Evolutionary conservation across 2,329 filamentous ascomycete genomes (phyloP).

Genomic region (Sclerotinia nivalis): DNA sequence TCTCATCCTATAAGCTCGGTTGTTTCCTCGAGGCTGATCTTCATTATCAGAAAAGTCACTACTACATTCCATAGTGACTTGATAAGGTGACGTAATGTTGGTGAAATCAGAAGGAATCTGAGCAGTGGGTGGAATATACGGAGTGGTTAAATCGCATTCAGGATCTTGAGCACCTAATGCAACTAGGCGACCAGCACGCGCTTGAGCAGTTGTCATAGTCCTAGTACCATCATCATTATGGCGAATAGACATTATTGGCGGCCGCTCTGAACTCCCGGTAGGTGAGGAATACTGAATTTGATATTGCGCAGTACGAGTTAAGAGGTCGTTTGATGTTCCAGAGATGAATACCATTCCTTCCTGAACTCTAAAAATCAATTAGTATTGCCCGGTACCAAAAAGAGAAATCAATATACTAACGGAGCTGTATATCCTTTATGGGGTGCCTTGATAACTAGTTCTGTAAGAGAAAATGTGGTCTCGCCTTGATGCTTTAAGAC

Average conservation of each 20-base stretch:
- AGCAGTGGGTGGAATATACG: slow-evolving; percentile 44
- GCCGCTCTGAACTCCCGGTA: slow-evolving; percentile 39
- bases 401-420: slow-evolving; percentile 55
- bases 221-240: slow-evolving; percentile 55
- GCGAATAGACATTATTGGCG: slow-evolving; percentile 53
- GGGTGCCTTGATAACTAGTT: slow-evolving; percentile 85
- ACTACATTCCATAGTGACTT: slow-evolving; percentile 60
- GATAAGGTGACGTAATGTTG: slow-evolving; percentile 50
- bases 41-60: slow-evolving; percentile 50
- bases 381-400: slow-evolving; percentile 21
- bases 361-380: slow-evolving; percentile 61
- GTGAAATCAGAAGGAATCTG: slow-evolving; percentile 60
- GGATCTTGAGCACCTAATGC: slow-evolving; percentile 44
- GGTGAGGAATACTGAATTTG: slow-evolving; percentile 63
- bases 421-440: slow-evolving; percentile 78
- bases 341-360: slow-evolving; percentile 91
- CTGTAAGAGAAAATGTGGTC: slow-evolving; percentile 79
- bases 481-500: slow-evolving; percentile 78
- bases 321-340: slow-evolving; percentile 77
- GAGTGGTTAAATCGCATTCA: slow-evolving; percentile 42
- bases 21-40: slow-evolving; percentile 46
- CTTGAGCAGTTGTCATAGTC: slow-evolving; percentile 48
- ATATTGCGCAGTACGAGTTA: slow-evolving; percentile 72
- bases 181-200: slow-evolving; percentile 50
- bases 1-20: slow-evolving; percentile 55